phyloP scores from a whole-genome alignment of 148 eudicot genomes.

The Chenopodium quinoa region DNA sequence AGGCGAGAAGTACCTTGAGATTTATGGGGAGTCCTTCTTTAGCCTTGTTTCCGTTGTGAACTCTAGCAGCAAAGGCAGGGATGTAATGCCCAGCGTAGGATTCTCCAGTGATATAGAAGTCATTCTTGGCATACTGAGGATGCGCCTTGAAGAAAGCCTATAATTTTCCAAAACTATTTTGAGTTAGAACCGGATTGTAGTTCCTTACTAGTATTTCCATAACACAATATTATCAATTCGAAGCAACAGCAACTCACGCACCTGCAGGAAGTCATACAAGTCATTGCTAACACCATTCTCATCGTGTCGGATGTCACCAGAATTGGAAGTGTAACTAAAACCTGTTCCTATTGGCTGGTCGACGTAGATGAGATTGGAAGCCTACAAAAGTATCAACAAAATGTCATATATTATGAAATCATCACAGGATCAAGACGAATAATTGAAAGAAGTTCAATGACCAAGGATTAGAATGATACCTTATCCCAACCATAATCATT shows the following conservation, averaged over 20 bases:
- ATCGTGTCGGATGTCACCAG: conserved; percentile 51
- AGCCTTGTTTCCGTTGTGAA: conserved; percentile 76
- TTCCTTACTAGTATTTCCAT: background rate
- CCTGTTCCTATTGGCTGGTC: conserved; percentile 87
- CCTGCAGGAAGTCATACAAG: conserved; percentile 85
- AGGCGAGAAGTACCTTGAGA: conserved; percentile 50
- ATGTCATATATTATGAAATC: background rate
- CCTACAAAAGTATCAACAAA: conserved; percentile 34
- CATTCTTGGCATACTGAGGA: conserved; percentile 64
- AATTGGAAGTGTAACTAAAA: conserved; percentile 63
- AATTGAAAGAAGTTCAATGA: background rate
- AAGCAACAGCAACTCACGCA: conserved; percentile 9
- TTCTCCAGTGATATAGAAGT: conserved; percentile 84
- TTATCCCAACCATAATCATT: conserved; percentile 84
- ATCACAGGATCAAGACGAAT: background rate
- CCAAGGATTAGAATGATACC: conserved; percentile 30
- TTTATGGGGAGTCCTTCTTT: conserved; percentile 63
- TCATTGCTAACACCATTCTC: conserved; percentile 64
- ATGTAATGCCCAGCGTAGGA: conserved; percentile 93
- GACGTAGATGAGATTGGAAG: conserved; percentile 71
- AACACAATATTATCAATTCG: too few species aligned
- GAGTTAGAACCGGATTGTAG: background rate
- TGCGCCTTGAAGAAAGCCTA: conserved; percentile 75
- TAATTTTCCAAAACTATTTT: background rate
- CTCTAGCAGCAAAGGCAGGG: conserved; percentile 83